These are phyloP conservation scores for Fusarium sp. DNA, from an alignment of 2,329 filamentous ascomycete species.

Conservation along the genomic window DNA sequence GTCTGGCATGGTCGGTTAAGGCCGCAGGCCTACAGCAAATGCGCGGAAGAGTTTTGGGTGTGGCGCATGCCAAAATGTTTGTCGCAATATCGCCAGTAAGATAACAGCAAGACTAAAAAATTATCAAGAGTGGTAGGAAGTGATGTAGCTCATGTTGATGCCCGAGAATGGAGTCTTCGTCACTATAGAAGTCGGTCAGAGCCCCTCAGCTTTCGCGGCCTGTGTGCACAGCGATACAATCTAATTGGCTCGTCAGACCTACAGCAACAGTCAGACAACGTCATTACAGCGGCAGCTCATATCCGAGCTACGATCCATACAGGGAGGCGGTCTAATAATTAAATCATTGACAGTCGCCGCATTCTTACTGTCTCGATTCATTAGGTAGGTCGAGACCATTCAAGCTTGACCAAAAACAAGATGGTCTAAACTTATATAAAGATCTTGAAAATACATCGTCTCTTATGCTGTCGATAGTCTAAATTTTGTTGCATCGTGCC, in stretches of 20 bases:
- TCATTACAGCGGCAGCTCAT: conserved; percentile 15
- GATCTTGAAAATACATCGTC: too few relatives aligned
- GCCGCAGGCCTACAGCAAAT: conserved; percentile 24
- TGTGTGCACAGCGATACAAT: conserved; percentile 25
- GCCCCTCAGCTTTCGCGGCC: conserved; percentile 41
- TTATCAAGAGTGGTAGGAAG: conserved; percentile 7
- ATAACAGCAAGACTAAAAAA: background rate
- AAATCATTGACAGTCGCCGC: too few relatives aligned
- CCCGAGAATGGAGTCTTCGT: conserved; percentile 17
- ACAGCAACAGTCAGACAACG: conserved; percentile 29
- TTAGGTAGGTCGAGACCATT: too few relatives aligned
- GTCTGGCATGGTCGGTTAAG: conserved; percentile 38
- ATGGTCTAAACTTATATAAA: too few relatives aligned
- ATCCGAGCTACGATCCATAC: background rate
- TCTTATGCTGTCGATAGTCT: too few relatives aligned
- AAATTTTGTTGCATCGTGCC: too few relatives aligned
- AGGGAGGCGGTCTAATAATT: too few relatives aligned
- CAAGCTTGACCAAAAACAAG: too few relatives aligned
- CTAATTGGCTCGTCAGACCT: conserved; percentile 35
- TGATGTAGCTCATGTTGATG: conserved; percentile 28
- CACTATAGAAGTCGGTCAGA: conserved; percentile 31
- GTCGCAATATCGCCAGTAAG: conserved; percentile 18
- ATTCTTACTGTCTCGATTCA: too few relatives aligned
- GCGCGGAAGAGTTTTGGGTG: conserved; percentile 2
- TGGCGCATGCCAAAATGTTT: conserved; percentile 36